Percentiles rank a stretch among this genome's conserved stretches.
Conservation (phyloP, 1,139 yeast genomes). For the Blastobotrys elegans region DNA sequence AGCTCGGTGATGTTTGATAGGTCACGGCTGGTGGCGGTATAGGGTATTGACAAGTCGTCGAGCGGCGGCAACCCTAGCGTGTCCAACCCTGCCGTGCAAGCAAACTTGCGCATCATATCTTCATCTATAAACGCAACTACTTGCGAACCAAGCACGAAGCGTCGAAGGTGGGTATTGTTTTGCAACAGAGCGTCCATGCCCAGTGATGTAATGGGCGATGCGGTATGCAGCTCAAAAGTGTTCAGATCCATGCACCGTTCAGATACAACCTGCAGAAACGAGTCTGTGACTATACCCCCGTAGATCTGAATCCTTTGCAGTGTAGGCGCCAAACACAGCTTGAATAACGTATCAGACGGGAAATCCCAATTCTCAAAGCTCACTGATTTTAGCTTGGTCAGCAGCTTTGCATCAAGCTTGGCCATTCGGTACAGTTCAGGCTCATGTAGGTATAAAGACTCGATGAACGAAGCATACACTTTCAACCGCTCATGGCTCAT, state of each 20-base stretch:
- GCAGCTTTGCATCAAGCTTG: not conserved
- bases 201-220: not conserved
- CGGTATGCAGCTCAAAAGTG: not conserved
- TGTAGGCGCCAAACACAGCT: not conserved
- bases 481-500: not conserved
- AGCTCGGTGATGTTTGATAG: not conserved
- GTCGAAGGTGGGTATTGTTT: not conserved
- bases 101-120: not conserved
- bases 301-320: not conserved
- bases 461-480: not conserved
- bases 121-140: not conserved
- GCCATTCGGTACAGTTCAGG: slow-evolving; percentile 1
- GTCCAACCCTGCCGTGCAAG: not conserved
- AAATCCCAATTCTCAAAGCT: slow-evolving; percentile 1
- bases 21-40: not conserved
- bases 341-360: not conserved
- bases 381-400: not conserved
- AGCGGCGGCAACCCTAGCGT: not conserved
- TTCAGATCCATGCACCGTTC: not conserved
- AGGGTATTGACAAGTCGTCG: not conserved
- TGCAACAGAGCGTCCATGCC: not conserved
- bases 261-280: not conserved
- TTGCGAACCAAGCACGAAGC: not conserved
- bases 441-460: not conserved
- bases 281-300: not conserved